These are phyloP conservation scores for Diaporthe vexans DNA, from an alignment of 2,329 filamentous ascomycete species.

Conservation along the genomic window DNA sequence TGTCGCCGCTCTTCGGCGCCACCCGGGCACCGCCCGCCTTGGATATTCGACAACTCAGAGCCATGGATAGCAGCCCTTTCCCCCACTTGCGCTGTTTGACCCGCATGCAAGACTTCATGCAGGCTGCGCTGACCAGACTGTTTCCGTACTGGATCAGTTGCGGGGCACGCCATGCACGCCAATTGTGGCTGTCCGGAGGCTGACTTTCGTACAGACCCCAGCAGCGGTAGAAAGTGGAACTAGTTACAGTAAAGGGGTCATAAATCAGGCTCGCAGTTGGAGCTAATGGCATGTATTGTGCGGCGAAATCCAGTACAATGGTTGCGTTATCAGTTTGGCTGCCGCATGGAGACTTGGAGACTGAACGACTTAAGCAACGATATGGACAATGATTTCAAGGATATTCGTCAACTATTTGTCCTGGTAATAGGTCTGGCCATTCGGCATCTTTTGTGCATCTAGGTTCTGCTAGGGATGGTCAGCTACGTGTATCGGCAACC, in stretches of 20 bases:
- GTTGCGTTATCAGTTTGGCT: neutral
- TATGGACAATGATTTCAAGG: neutral
- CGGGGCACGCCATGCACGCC: slow-evolving; percentile 6
- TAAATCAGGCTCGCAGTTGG: neutral
- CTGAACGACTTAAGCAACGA: neutral
- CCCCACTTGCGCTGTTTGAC: neutral
- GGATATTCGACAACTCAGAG: neutral
- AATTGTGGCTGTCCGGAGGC: neutral
- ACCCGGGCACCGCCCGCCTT: neutral
- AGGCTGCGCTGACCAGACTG: slow-evolving; percentile 5
- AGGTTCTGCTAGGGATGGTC: neutral
- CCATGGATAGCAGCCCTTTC: neutral
- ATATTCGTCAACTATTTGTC: neutral
- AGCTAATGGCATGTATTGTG: neutral
- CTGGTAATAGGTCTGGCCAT: neutral
- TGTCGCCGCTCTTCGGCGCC: neutral
- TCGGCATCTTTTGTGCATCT: neutral
- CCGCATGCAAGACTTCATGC: slow-evolving; percentile 20
- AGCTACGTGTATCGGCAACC: neutral
- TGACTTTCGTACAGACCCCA: neutral
- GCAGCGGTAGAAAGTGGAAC: neutral
- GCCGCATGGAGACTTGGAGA: neutral
- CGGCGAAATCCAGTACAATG: neutral
- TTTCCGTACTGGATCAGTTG: neutral
- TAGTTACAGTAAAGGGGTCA: neutral